phyloP scores from a whole-genome alignment of 2,329 filamentous ascomycete genomes.

The Nemania sp. region DNA sequence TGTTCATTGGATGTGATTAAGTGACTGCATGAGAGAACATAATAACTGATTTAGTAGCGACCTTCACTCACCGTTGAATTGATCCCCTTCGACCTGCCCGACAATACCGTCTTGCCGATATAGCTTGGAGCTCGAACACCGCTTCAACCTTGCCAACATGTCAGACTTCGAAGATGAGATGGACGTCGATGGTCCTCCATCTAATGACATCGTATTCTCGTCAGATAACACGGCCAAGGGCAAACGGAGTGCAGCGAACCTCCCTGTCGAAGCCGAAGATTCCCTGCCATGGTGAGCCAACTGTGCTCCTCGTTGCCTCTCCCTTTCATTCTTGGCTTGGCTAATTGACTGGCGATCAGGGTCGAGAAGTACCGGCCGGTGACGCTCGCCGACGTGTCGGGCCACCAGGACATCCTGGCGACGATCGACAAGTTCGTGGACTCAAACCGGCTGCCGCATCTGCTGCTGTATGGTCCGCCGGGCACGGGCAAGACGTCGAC shows the following conservation, averaged over 20 bases:
- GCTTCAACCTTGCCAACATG: conserved; percentile 44
- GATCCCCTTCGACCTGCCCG: too few species aligned
- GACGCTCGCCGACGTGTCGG: conserved; percentile 88
- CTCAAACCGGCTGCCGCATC: conserved; percentile 88
- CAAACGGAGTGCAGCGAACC: conserved; percentile 88
- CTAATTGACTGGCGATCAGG: too few species aligned
- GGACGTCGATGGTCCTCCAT: conserved; percentile 58
- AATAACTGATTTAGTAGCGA: too few species aligned
- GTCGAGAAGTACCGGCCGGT: conserved; percentile 96
- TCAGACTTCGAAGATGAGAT: conserved; percentile 65
- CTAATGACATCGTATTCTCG: conserved; percentile 66
- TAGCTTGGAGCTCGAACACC: neutral
- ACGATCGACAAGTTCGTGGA: conserved; percentile 99
- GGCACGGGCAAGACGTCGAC: conserved; percentile 98
- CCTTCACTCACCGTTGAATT: too few species aligned
- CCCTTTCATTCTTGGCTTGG: too few species aligned
- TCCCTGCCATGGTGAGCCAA: conserved; percentile 79
- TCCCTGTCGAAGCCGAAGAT: conserved; percentile 92
- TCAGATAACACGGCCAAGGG: conserved; percentile 77
- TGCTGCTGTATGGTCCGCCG: conserved; percentile 93
- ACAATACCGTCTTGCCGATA: too few species aligned
- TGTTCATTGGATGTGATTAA: too few species aligned
- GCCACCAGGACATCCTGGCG: conserved; percentile 94
- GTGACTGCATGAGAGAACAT: too few species aligned
- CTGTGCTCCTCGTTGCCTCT: neutral